These are phyloP conservation scores for Priceomyces carsonii DNA, from an alignment of 805 yeast species.

Conservation along the genomic window DNA sequence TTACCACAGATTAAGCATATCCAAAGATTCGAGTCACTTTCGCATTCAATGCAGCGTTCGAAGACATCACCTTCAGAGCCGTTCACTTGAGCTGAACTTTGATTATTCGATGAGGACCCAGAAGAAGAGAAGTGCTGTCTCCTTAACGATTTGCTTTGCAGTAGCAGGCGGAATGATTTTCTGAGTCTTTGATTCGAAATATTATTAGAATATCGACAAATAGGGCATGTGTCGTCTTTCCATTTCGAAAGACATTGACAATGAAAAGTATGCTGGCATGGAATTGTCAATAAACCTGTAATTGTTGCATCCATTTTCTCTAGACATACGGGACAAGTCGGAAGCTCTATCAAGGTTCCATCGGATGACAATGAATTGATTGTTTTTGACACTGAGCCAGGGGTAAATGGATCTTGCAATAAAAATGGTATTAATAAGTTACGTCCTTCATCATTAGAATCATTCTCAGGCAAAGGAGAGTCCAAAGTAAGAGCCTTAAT, in stretches of 20 bases:
- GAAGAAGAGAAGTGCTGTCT: constrained; percentile 4
- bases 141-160: constrained; percentile 22
- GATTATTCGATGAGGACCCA: constrained; percentile 3
- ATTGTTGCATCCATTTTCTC: constrained; percentile 82
- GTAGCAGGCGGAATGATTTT: constrained; percentile 32
- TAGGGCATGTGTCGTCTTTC: constrained; percentile 90
- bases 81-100: background rate
- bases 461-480: constrained; percentile 2
- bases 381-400: constrained; percentile 1
- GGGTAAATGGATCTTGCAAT: constrained; percentile 72
- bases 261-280: constrained; percentile 92
- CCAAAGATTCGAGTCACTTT: constrained; percentile 69
- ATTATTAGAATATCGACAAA: constrained; percentile 73
- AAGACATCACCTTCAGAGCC: constrained; percentile 4
- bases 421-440: constrained; percentile 59
- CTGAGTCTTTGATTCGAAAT: constrained; percentile 36
- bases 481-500: constrained; percentile 59
- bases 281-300: constrained; percentile 82
- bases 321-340: constrained; percentile 91
- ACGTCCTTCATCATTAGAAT: constrained; percentile 8
- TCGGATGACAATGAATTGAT: no score
- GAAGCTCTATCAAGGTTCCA: constrained; percentile 54
- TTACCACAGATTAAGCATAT: constrained; percentile 88
- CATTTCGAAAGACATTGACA: constrained; percentile 85
- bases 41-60: constrained; percentile 57